These are phyloP conservation scores for Penicillium italicum DNA, from an alignment of 2,329 filamentous ascomycete genomes.

Conservation along the genomic window DNA sequence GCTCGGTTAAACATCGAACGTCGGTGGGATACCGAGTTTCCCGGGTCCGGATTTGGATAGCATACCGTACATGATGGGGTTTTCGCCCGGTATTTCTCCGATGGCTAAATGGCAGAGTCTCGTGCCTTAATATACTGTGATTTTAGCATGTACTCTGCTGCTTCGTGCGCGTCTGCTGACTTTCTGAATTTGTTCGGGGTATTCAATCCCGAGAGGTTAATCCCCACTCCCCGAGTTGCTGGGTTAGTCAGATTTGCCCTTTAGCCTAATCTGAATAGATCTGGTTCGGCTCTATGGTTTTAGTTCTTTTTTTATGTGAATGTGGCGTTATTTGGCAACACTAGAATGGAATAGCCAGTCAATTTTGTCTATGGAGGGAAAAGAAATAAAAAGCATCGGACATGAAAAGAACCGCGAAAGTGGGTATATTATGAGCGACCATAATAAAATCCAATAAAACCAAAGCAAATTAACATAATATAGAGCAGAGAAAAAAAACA, in stretches of 20 bases:
- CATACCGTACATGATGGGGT: neutral
- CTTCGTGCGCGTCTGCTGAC: neutral
- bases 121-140: neutral
- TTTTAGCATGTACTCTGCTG: neutral
- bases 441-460: neutral
- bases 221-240: neutral
- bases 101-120: neutral
- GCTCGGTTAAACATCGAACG: slow-evolving; percentile 7
- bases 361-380: neutral
- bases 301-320: neutral
- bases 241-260: neutral
- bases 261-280: neutral
- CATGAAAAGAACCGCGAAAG: neutral
- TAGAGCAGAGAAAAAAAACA: neutral
- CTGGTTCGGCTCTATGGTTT: neutral
- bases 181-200: neutral
- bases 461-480: neutral
- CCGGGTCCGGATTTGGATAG: slow-evolving; percentile 6
- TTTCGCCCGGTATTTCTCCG: slow-evolving; percentile 5
- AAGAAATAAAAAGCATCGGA: neutral
- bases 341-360: too few species aligned
- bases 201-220: neutral
- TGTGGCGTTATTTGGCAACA: too few species aligned
- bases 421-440: slow-evolving; percentile 7
- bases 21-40: slow-evolving; percentile 10